A percentile compares a stretch with the other conserved stretches of the same genome.
Evolutionary conservation across 1,284 basidiomycete genomes (phyloP).

Genomic region (Microbotryum saponariae): DNA sequence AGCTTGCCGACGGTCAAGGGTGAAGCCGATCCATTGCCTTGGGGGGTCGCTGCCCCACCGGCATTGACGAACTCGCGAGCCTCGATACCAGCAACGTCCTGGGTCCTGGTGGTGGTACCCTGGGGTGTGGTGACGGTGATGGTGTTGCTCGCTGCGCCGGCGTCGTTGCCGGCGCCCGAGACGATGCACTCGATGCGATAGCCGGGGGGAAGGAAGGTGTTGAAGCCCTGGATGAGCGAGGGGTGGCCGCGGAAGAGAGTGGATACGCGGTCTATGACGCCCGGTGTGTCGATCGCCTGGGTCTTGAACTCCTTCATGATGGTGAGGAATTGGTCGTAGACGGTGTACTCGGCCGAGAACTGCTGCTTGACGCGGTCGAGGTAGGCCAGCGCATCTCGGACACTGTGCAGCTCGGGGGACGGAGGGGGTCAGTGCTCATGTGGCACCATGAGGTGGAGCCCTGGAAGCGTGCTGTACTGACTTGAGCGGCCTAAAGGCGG

Average conservation of each 20-base stretch:
- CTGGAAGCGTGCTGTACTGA: no score
- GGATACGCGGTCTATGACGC: slow-evolving; percentile 95
- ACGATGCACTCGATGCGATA: slow-evolving; percentile 89
- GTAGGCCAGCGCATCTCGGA: slow-evolving; percentile 23
- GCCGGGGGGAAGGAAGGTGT: slow-evolving; percentile 93
- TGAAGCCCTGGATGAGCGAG: slow-evolving; percentile 93
- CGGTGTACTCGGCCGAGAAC: slow-evolving; percentile 30
- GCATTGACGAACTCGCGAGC: slow-evolving; percentile 22
- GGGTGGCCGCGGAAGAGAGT: slow-evolving; percentile 91
- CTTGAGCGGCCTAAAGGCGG: slow-evolving; percentile 28
- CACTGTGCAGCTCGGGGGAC: background rate
- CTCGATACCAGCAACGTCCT: slow-evolving; percentile 26
- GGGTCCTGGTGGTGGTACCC: slow-evolving; percentile 62
- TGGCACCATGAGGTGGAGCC: no score
- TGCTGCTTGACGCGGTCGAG: slow-evolving; percentile 32
- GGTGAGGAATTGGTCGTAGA: slow-evolving; percentile 55
- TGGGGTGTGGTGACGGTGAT: slow-evolving; percentile 93
- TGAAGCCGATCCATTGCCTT: slow-evolving; percentile 22
- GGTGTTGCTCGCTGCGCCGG: slow-evolving; percentile 16
- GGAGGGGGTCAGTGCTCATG: no score
- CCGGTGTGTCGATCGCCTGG: slow-evolving; percentile 95
- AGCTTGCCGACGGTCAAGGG: slow-evolving; percentile 32
- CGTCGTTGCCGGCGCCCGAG: slow-evolving; percentile 40
- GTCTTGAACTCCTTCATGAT: slow-evolving; percentile 85
- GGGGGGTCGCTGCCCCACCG: background rate